phyloP scores from a whole-genome alignment of 305 asterid genomes.

The Solanum hybrid region DNA sequence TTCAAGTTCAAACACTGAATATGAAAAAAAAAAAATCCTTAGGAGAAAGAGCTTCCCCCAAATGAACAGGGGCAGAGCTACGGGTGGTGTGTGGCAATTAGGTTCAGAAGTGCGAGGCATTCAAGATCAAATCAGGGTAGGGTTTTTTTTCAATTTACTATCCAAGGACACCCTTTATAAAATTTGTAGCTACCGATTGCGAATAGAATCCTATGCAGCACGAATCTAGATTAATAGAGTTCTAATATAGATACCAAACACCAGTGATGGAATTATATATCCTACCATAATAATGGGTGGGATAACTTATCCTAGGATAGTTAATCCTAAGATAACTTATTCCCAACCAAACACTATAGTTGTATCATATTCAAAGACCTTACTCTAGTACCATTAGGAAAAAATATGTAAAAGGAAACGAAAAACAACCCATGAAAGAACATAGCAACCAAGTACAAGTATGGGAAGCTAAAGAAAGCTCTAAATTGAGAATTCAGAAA shows the following conservation, averaged over 20 bases:
- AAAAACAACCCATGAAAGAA: background rate
- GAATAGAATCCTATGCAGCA: too few species aligned
- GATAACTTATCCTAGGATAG: background rate
- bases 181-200: too few species aligned
- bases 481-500: background rate
- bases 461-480: background rate
- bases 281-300: background rate
- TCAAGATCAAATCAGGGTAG: too few species aligned
- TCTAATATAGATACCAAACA: background rate
- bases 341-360: background rate
- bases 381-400: background rate
- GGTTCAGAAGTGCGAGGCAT: too few species aligned
- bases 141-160: too few species aligned
- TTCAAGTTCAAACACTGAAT: background rate
- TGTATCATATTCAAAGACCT: background rate
- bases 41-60: too few species aligned
- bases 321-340: background rate
- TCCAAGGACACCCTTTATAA: too few species aligned
- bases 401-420: background rate
- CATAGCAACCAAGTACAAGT: background rate
- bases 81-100: too few species aligned
- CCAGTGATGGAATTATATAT: background rate
- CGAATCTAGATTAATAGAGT: too few species aligned
- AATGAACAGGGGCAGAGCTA: too few species aligned
- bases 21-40: background rate